These are phyloP conservation scores for Zygnema cylindricum DNA, from an alignment of 139 green algal species.

Conservation along the genomic window DNA sequence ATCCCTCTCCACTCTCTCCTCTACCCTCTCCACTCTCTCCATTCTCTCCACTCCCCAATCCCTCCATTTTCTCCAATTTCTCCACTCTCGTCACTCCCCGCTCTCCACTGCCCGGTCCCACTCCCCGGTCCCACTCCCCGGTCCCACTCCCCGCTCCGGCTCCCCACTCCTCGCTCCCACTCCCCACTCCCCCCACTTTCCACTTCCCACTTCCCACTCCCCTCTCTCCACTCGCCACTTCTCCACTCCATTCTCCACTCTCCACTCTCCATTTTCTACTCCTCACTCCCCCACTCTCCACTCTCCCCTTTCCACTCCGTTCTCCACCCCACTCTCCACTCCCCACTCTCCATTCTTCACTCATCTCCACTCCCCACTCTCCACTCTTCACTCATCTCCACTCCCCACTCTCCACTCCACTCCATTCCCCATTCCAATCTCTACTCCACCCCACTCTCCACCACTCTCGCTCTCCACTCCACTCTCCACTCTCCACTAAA, in stretches of 20 bases:
- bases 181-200: not conserved
- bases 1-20: not conserved
- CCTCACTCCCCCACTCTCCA: not conserved
- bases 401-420: not conserved
- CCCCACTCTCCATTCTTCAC: not conserved
- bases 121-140: too few species aligned
- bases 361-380: not conserved
- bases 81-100: too few species aligned
- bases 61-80: too few species aligned
- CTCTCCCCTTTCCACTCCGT: not conserved
- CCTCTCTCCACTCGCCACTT: not conserved
- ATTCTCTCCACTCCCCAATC: too few species aligned
- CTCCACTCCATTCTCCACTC: not conserved
- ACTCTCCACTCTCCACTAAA: too few species aligned
- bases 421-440: not conserved
- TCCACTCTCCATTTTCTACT: not conserved
- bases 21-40: too few species aligned
- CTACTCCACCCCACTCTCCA: too few species aligned
- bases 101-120: not conserved
- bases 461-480: too few species aligned
- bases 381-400: not conserved
- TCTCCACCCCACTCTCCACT: not conserved
- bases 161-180: too few species aligned
- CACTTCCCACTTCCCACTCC: not conserved
- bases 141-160: too few species aligned